phyloP scores from a whole-genome alignment of 1,139 yeast genomes.

The Scheffersomyces parashehatae region DNA sequence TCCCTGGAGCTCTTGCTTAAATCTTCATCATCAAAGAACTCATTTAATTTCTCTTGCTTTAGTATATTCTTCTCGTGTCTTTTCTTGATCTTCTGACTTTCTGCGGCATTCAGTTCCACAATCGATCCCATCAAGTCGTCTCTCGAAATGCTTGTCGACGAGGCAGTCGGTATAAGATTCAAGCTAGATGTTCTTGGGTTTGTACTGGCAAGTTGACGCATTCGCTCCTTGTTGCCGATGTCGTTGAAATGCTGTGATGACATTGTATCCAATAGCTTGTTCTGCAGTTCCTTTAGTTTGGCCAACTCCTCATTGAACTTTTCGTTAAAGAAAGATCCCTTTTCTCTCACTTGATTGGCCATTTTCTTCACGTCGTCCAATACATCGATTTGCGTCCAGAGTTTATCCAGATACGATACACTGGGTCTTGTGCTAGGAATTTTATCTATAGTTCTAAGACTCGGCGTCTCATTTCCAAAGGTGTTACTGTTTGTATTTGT shows the following conservation, averaged over 20 bases:
- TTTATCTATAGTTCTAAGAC: conserved; percentile 42
- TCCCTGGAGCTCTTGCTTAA: conserved; percentile 12
- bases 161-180: too few relatives aligned
- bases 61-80: conserved; percentile 6
- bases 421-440: conserved; percentile 51
- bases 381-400: conserved; percentile 89
- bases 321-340: conserved; percentile 63
- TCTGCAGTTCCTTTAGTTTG: conserved; percentile 60
- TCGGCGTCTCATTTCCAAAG: conserved; percentile 21
- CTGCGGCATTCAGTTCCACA: too few relatives aligned
- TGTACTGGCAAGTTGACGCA: background rate
- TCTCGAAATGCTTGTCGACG: too few relatives aligned
- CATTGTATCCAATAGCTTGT: conserved; percentile 59
- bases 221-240: conserved; percentile 8
- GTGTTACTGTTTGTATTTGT: conserved; percentile 4
- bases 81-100: too few relatives aligned
- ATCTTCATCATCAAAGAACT: conserved; percentile 19
- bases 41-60: conserved; percentile 15
- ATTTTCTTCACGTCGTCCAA: conserved; percentile 75
- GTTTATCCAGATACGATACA: conserved; percentile 64
- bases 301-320: conserved; percentile 58
- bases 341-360: conserved; percentile 54
- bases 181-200: too few relatives aligned
- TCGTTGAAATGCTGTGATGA: conserved; percentile 34
- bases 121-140: too few relatives aligned